Evolutionary conservation across 1,284 basidiomycete genomes (phyloP), one percentile per base, ranked within the genome.

Genomic region (Pyrrhoderma noxium): DNA sequence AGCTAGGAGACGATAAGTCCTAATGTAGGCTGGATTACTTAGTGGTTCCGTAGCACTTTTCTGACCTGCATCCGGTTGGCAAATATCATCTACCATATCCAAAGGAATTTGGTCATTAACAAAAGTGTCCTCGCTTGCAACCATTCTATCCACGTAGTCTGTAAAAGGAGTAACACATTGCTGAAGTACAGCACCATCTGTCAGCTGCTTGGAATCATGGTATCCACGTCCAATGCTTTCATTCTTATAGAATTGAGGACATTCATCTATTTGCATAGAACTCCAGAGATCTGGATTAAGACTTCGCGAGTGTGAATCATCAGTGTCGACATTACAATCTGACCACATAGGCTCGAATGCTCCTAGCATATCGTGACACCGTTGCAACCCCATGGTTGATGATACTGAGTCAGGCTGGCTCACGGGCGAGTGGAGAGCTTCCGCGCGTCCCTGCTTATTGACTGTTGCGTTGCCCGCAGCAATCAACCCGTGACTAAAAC

Each of bases 401-500:
- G 16, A 34, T 18, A 21, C 14, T 37, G n/a, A 25, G 14, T 21
- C 47, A 3, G 47, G 25, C 18, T 77, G 85, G 74, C 77, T 80
- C 82, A 42, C 52, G n/a, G 52, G 45, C 19, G 44, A 50, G 44
- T 27, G 72, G 60, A 63, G 72, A 76, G 77, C 75, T 50, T 66
- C 63, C 40, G 51, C 46, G 50, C 37, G 45, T 18, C 22, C 50
- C 79, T 85, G 85, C 85, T 88, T 86, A 85, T 84, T 86, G 71
- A 77, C 80, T 64, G 74, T 64, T 71, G 79, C 82, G 84, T 84
- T 73, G 56, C 59, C 69, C 70, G 70, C 68, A 60, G 62, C 63
- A 65, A 75, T 73, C 79, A 88, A 86, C 85, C 85, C 85, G 69
- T 67, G 66, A 57, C 65, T 62, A 84, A 85, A 86, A 84, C 68